Percentiles rank a stretch among this genome's conserved stretches.
These are phyloP conservation scores for Arachnomyces sp. DNA, from an alignment of 2,329 filamentous ascomycete genomes.

Conservation along the genomic window DNA sequence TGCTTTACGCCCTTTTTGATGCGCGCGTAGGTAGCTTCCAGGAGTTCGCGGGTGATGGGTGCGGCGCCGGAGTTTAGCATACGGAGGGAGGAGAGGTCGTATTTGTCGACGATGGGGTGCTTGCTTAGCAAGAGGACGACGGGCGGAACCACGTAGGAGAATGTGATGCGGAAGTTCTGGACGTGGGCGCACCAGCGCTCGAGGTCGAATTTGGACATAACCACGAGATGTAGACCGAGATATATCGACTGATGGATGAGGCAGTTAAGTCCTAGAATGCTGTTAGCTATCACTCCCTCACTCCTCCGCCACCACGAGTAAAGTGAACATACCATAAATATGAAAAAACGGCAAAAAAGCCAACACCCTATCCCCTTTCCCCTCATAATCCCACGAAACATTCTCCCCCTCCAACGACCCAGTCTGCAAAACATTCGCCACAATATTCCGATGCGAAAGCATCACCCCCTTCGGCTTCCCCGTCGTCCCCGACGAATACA, in stretches of 20 bases:
- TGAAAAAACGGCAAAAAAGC: slow-evolving; percentile 86
- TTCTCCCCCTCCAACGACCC: slow-evolving; percentile 47
- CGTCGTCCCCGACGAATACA: slow-evolving; percentile 86
- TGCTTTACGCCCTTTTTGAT: slow-evolving; percentile 80
- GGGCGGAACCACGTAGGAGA: slow-evolving; percentile 75
- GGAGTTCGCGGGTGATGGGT: slow-evolving; percentile 72
- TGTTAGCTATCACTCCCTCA: slow-evolving; percentile 7
- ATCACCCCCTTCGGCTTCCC: slow-evolving; percentile 88
- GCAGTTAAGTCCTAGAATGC: slow-evolving; percentile 54
- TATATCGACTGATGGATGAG: slow-evolving; percentile 63
- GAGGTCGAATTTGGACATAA: slow-evolving; percentile 76
- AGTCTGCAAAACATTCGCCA: slow-evolving; percentile 62
- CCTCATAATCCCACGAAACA: slow-evolving; percentile 50
- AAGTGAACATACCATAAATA: slow-evolving; percentile 62
- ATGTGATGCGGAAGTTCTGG: slow-evolving; percentile 67
- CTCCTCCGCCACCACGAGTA: background rate
- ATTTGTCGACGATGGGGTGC: slow-evolving; percentile 67
- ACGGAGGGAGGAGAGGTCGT: slow-evolving; percentile 69
- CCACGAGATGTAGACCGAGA: slow-evolving; percentile 57
- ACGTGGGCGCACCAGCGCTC: slow-evolving; percentile 70
- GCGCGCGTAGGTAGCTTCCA: slow-evolving; percentile 65
- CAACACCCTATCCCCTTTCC: slow-evolving; percentile 63
- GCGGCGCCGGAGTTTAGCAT: slow-evolving; percentile 86
- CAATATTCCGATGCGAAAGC: slow-evolving; percentile 74
- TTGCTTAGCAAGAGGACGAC: slow-evolving; percentile 76